Conservation (phyloP, 2,329 filamentous ascomycete genomes). For the Apiospora marii region DNA sequence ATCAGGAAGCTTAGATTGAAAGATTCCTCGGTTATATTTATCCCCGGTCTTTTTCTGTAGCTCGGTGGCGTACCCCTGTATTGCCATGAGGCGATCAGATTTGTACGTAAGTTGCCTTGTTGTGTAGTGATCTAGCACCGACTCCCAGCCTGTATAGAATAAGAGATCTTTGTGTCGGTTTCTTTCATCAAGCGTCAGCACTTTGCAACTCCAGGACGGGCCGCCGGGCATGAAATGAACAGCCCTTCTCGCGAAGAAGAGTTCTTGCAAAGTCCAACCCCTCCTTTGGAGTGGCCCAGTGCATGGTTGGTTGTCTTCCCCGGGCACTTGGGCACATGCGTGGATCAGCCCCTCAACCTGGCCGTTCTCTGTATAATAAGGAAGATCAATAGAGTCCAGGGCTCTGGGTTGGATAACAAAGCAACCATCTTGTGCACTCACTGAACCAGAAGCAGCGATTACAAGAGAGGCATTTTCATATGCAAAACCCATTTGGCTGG, state of each 20-base stretch:
- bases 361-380: neutral
- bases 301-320: neutral
- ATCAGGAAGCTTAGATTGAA: neutral
- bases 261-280: slow-evolving; percentile 13
- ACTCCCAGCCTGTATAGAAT: neutral
- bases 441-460: neutral
- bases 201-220: neutral
- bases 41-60: neutral
- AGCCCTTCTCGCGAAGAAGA: neutral
- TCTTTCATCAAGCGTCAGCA: neutral
- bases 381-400: neutral
- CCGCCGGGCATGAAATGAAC: slow-evolving; percentile 12
- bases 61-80: neutral
- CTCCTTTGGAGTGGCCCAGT: neutral
- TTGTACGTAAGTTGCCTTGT: neutral
- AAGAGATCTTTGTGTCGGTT: too few relatives aligned
- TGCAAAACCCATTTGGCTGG: neutral
- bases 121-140: neutral
- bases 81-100: neutral
- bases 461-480: neutral
- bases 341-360: neutral
- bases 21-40: neutral
- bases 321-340: neutral
- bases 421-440: neutral
- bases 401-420: neutral